Percentiles rank a stretch among this genome's conserved stretches.
These are phyloP conservation scores for Euphorbia peplus DNA, from an alignment of 345 rosid species.

Conservation along the genomic window DNA sequence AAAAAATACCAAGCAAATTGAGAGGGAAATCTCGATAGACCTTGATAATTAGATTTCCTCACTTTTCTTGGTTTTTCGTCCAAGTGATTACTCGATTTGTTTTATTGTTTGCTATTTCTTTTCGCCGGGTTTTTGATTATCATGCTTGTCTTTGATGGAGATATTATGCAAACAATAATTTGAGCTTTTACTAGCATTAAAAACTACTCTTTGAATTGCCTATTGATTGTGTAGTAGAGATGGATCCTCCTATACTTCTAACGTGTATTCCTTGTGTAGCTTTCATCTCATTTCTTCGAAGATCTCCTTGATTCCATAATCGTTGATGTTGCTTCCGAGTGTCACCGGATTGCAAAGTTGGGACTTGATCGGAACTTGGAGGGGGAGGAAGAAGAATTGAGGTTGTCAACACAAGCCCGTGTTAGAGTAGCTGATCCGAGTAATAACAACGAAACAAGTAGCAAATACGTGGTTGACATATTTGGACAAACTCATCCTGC, in stretches of 20 bases:
- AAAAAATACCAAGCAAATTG: too few species aligned
- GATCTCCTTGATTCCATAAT: constrained; percentile 82
- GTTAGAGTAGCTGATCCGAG: constrained; percentile 69
- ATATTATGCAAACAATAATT: neutral
- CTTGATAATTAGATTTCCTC: too few species aligned
- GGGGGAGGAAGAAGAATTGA: constrained; percentile 81
- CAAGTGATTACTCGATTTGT: too few species aligned
- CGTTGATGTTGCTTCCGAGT: constrained; percentile 93
- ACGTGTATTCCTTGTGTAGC: constrained; percentile 36
- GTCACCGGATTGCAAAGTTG: constrained; percentile 75
- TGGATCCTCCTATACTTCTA: neutral
- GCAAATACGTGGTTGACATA: constrained; percentile 81
- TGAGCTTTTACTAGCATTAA: neutral
- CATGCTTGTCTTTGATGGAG: neutral
- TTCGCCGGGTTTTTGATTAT: too few species aligned
- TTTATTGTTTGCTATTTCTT: too few species aligned
- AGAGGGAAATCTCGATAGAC: too few species aligned
- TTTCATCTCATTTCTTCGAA: constrained; percentile 57
- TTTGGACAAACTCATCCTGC: constrained; percentile 89
- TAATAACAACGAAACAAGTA: constrained; percentile 59
- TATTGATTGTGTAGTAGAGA: neutral
- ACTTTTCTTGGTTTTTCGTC: too few species aligned
- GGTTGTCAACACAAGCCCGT: constrained; percentile 76
- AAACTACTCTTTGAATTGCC: neutral
- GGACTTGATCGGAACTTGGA: constrained; percentile 86